Conservation (phyloP, 176 grass and related monocot genomes). For the Ensete glaucum region DNA sequence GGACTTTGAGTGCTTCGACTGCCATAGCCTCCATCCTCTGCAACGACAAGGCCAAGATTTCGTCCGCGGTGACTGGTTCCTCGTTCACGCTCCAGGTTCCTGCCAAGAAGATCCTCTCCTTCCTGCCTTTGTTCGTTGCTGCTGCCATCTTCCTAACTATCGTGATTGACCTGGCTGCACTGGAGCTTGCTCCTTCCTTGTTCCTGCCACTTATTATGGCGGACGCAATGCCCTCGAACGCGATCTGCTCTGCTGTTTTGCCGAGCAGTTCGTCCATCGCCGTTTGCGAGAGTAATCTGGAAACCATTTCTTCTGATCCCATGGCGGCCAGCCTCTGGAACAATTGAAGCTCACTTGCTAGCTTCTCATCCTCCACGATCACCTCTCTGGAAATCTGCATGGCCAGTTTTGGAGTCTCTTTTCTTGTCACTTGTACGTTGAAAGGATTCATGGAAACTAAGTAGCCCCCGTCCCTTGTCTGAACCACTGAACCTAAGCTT, state of each 20-base stretch:
- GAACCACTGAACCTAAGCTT: constrained; percentile 46
- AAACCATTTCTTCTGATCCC: constrained; percentile 35
- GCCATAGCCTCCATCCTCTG: constrained; percentile 90
- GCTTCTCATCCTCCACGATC: constrained; percentile 37
- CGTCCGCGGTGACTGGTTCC: constrained; percentile 56
- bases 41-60: constrained; percentile 66
- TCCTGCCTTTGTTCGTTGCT: constrained; percentile 48
- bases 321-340: constrained; percentile 59
- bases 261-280: constrained; percentile 65
- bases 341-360: constrained; percentile 52
- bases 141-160: constrained; percentile 42
- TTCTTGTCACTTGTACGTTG: constrained; percentile 35
- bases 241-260: constrained; percentile 66
- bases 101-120: constrained; percentile 43
- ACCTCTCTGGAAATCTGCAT: constrained; percentile 80
- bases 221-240: constrained; percentile 79
- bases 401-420: constrained; percentile 45
- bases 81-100: constrained; percentile 54
- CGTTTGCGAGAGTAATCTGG: constrained; percentile 34
- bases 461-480: constrained; percentile 71
- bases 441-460: constrained; percentile 80
- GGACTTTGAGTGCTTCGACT: constrained; percentile 61
- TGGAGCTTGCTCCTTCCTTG: constrained; percentile 56
- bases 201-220: constrained; percentile 62
- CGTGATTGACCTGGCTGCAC: constrained; percentile 44